Evolutionary conservation across 495 filamentous ascomycete genomes (phyloP).

Genomic region (Penicillium cosmopolitanum): DNA sequence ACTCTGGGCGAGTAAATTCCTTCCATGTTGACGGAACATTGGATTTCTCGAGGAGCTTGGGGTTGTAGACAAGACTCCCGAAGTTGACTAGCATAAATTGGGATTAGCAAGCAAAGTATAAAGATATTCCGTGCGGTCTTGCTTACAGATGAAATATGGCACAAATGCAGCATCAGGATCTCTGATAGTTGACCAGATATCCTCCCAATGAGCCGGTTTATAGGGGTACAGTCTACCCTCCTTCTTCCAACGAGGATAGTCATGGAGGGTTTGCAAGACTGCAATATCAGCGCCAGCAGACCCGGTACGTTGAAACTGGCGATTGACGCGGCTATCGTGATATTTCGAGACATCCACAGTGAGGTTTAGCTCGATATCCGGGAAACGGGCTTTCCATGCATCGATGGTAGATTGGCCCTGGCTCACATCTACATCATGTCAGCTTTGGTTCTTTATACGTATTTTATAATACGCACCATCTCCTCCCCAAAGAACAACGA

Average conservation of each 20-base stretch:
- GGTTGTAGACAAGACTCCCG: constrained; percentile 4
- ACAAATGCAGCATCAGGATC: constrained; percentile 1
- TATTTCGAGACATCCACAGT: constrained; percentile 11
- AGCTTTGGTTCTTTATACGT: not conserved
- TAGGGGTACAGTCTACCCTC: constrained; percentile 3
- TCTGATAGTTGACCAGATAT: not conserved
- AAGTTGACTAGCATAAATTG: not conserved
- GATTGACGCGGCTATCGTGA: constrained; percentile 7
- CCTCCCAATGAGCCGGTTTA: constrained; percentile 1
- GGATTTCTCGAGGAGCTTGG: not conserved
- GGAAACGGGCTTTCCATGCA: constrained; percentile 8
- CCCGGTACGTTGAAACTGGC: not conserved
- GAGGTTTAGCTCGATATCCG: constrained; percentile 1
- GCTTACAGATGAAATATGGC: not conserved
- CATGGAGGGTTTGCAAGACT: constrained; percentile 1
- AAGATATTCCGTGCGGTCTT: not conserved
- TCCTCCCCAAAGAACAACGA: constrained; percentile 3
- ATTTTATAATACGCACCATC: constrained; percentile 2
- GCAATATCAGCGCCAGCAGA: constrained; percentile 3
- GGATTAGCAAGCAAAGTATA: not conserved
- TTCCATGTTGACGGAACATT: not conserved
- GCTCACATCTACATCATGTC: not conserved
- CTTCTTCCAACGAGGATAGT: not conserved
- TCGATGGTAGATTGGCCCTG: not conserved
- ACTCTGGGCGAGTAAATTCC: not conserved